phyloP scores from a whole-genome alignment of 768 basidiomycete species.

The Pisolithus marmoratus region DNA sequence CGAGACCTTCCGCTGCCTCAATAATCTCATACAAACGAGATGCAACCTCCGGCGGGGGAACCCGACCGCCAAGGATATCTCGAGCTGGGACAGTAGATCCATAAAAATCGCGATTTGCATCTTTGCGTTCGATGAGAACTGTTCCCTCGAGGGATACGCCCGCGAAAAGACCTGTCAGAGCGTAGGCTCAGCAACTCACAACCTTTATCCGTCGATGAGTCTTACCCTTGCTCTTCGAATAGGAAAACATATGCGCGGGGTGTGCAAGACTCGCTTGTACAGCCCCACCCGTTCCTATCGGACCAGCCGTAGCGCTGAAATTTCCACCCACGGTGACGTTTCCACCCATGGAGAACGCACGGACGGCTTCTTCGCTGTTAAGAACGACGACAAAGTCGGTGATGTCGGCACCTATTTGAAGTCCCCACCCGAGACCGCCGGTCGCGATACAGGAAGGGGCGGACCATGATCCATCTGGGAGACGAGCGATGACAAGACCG shows the following conservation, averaged over 20 bases:
- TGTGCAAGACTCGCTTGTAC: conserved; percentile 84
- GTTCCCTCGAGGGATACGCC: conserved; percentile 95
- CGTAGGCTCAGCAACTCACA: neutral
- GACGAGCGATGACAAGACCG: conserved; percentile 85
- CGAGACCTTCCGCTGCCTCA: conserved; percentile 90
- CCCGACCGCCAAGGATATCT: conserved; percentile 89
- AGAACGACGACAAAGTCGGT: conserved; percentile 96
- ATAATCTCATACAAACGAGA: conserved; percentile 92
- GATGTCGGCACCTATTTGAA: conserved; percentile 94
- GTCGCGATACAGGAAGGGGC: conserved; percentile 97
- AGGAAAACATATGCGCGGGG: conserved; percentile 96
- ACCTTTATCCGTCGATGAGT: neutral
- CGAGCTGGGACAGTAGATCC: conserved; percentile 83
- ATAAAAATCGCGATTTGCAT: conserved; percentile 95
- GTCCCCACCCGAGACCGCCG: conserved; percentile 89
- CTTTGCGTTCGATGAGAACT: conserved; percentile 89
- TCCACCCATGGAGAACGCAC: conserved; percentile 91
- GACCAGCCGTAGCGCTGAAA: conserved; percentile 80
- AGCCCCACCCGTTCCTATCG: conserved; percentile 90
- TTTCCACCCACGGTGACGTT: conserved; percentile 95
- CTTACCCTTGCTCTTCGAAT: conserved; percentile 90
- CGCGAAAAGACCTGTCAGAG: conserved; percentile 75
- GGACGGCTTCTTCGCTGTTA: conserved; percentile 93
- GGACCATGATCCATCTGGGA: conserved; percentile 94
- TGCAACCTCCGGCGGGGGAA: conserved; percentile 97